phyloP scores from a whole-genome alignment of 768 basidiomycete genomes.

The Lentinus tigrinus region DNA sequence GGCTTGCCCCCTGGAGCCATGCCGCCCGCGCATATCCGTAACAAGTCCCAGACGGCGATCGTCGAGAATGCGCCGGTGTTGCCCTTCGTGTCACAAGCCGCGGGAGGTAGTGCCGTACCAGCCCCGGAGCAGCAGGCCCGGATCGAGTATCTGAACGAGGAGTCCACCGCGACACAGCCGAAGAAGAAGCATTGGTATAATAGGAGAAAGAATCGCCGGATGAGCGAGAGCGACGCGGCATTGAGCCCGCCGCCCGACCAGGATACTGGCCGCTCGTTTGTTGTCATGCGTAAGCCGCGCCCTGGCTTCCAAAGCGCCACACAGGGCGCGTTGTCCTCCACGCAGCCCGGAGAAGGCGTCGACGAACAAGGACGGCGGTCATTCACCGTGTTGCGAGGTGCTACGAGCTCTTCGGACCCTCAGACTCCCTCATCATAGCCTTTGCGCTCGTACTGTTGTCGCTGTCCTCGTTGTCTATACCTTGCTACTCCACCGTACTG shows the following conservation, averaged over 20 bases:
- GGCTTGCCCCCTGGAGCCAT: conserved; percentile 61
- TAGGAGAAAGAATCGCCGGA: conserved; percentile 54
- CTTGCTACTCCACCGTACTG: neutral
- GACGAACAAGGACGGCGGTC: conserved; percentile 22
- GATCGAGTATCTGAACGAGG: conserved; percentile 16
- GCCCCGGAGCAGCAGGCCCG: neutral
- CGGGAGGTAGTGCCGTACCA: conserved; percentile 13
- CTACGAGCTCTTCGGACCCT: conserved; percentile 20
- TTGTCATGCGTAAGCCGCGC: conserved; percentile 31
- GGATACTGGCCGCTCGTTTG: conserved; percentile 33
- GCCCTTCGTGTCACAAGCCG: conserved; percentile 3
- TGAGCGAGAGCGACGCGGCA: conserved; percentile 50
- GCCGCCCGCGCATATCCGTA: conserved; percentile 66
- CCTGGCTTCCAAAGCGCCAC: conserved; percentile 16
- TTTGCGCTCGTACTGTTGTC: neutral
- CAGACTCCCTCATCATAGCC: conserved; percentile 1
- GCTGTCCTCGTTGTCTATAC: neutral
- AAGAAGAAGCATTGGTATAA: conserved; percentile 75
- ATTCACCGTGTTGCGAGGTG: conserved; percentile 30
- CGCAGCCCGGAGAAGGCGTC: neutral
- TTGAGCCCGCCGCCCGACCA: conserved; percentile 8
- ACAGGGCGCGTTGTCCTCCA: conserved; percentile 5
- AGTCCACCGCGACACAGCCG: conserved; percentile 33
- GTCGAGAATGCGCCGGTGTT: conserved; percentile 47
- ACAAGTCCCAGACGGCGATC: conserved; percentile 81